Evolutionary conservation across 331 rosid species (phyloP).

Genomic region (Erythrophleum ivorense): DNA sequence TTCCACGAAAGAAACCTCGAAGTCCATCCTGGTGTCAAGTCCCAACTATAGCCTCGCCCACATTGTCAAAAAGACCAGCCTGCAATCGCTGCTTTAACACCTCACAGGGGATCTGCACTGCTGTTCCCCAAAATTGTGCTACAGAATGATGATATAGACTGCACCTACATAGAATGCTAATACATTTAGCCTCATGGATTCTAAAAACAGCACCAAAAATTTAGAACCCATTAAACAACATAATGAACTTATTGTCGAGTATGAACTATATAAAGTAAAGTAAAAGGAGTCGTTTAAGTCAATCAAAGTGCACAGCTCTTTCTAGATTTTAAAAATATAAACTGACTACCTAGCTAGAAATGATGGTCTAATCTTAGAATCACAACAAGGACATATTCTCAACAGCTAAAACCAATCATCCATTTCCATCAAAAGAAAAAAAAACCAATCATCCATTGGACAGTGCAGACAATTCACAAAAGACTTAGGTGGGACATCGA

Average conservation of each 20-base stretch:
- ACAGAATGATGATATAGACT: slow-evolving; percentile 87
- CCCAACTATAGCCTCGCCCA: slow-evolving; percentile 79
- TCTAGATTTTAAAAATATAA: neutral
- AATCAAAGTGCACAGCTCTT: slow-evolving; percentile 8
- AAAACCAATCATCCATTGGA: neutral
- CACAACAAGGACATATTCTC: too few species aligned
- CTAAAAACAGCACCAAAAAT: slow-evolving; percentile 10
- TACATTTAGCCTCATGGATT: slow-evolving; percentile 23
- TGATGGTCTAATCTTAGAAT: neutral
- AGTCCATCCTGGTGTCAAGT: slow-evolving; percentile 93
- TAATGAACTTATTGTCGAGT: neutral
- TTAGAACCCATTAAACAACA: slow-evolving; percentile 4
- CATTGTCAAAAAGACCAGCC: slow-evolving; percentile 89
- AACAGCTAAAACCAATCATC: too few species aligned
- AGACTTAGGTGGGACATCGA: neutral
- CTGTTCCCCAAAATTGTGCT: slow-evolving; percentile 98
- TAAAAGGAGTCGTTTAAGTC: neutral
- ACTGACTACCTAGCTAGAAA: neutral
- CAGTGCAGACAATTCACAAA: neutral
- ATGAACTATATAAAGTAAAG: neutral
- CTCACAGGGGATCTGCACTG: slow-evolving; percentile 93
- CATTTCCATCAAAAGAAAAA: too few species aligned
- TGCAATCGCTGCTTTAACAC: slow-evolving; percentile 94
- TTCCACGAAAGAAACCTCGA: slow-evolving; percentile 97
- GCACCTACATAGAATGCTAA: slow-evolving; percentile 60